Base-by-base conservation (phyloP, 2,329 filamentous ascomycete species). In the Penicillium rolfsii region DNA sequence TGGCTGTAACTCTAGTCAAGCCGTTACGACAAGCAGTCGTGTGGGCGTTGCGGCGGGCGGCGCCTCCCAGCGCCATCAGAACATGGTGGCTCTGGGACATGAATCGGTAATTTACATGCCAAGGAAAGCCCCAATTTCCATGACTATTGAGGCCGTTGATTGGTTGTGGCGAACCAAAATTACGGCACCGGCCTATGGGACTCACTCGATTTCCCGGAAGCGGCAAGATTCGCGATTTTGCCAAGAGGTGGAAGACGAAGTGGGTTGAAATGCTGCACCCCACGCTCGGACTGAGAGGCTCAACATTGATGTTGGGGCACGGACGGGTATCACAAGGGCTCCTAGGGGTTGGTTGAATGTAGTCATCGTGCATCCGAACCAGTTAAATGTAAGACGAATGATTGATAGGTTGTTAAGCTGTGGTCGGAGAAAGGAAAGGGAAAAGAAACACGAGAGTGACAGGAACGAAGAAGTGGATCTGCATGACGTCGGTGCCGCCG, bases 181-280 rank as follows among this genome's bases (percentile, higher is more conserved):
- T 30, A 41, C 12, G 22, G 36, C 16, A 11, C 19, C 19, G 16
- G 30, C 40, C 52, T 48, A 59, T 41, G 6, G 33, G 52, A 50
- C 49, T 62, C 48, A 52, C 43, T 58, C 36, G 24, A 60, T 36
- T 26, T 16, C 9, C 65, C 52, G 64, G 62, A 67, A 60, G 65
- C 64, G 65, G 65, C 57, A 66, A 57, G 11, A 60, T 64, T 62
- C 33, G 28, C 19, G 56, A 43, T 54, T 11, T 52, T 22, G 62
- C 53, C 59, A 62, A 60, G 60, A 59, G 4, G 14, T 46, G 35
- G 38, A 8, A 8, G 45, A 19, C 24, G 30, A 30, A 11, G 26
- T 19, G 33, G 35, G 19, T 52, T 43, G 36, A 16, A 16, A n/a
- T 19, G 43, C 41, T 49, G 14, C 5, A 30, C 26, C 4, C 8